Base-by-base conservation (phyloP, 441 rosid genomes). In the Manihot esculenta region DNA sequence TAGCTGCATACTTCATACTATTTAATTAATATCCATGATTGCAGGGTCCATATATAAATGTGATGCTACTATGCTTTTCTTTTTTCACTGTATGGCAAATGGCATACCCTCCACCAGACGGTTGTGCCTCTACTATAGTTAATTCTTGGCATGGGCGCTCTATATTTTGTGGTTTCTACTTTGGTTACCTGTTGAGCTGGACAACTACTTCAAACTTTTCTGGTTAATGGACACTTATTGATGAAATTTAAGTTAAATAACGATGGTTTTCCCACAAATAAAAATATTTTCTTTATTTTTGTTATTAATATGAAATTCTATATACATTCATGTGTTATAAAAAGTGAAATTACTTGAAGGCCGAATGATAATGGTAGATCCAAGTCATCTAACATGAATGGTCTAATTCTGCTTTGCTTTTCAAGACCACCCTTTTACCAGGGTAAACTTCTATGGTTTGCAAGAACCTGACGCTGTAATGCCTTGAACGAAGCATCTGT, bases 11-110 rank as follows among this genome's bases (percentile, higher is more conserved):
- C n/a, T 49, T 50, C 6, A 23, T 35, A 3, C n/a, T 69, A 26
- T 73, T 66, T 61, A 50, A 13, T 56, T 18, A 35, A 47, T 13
- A 1, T 12, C 24, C 35, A 17, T 68, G 42, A 57, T 57, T 66
- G 15, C n/a, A 38, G 9, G 1, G 23, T 33, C 23, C 11, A 21
- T 64, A 21, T 35, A 12, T 38, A 56, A 3, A 21, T 62, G 58
- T 51, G n/a, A 21, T 35, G 53, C 42, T 62, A 17, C 55, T 23
- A 7, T 30, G 27, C 42, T 0, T 58, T 61, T 26, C 54, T 8
- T 72, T 13, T 63, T 10, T 21, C 13, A 5, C 2, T 4, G 8
- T 47, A 17, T 48, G 48, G 23, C 38, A 18, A 15, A 1, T 50
- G 14, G 27, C 27, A 47, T 10, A 24, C 18, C 24, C 21, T 68